Evolutionary conservation across 192 early-diverging fungal species (phyloP).

Genomic region (Podila epigama): DNA sequence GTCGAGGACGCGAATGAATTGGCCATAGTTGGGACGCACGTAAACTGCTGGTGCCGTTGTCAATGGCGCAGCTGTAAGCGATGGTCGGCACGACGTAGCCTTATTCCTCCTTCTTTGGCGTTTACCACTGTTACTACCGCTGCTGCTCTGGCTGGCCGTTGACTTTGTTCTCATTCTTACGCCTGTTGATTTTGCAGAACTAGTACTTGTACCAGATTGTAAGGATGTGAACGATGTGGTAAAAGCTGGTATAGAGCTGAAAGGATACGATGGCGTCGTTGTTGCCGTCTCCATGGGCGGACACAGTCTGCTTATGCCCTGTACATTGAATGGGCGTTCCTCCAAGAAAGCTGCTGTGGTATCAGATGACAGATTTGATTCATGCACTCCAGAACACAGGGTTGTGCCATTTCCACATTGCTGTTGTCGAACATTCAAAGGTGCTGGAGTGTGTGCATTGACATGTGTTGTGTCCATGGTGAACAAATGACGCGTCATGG

Average conservation of each 20-base stretch:
- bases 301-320: not conserved
- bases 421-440: too few species aligned
- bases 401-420: not conserved
- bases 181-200: too few species aligned
- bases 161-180: too few species aligned
- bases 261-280: not conserved
- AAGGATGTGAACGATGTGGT: too few species aligned
- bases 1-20: constrained; percentile 19
- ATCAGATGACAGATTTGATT: not conserved
- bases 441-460: too few species aligned
- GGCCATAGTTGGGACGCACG: constrained; percentile 7
- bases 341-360: not conserved
- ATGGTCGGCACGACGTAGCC: too few species aligned
- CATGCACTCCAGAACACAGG: not conserved
- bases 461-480: too few species aligned
- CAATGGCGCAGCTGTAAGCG: not conserved
- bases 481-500: too few species aligned
- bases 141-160: too few species aligned
- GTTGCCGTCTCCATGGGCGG: not conserved
- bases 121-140: too few species aligned
- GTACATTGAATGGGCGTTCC: not conserved
- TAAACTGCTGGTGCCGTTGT: not conserved
- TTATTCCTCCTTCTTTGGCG: too few species aligned
- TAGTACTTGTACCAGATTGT: too few species aligned
- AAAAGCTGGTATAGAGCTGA: not conserved